Percentiles rank a stretch among this genome's conserved stretches.
These are phyloP conservation scores for Esteya vermicola DNA, from an alignment of 2,329 filamentous ascomycete genomes.

Conservation along the genomic window DNA sequence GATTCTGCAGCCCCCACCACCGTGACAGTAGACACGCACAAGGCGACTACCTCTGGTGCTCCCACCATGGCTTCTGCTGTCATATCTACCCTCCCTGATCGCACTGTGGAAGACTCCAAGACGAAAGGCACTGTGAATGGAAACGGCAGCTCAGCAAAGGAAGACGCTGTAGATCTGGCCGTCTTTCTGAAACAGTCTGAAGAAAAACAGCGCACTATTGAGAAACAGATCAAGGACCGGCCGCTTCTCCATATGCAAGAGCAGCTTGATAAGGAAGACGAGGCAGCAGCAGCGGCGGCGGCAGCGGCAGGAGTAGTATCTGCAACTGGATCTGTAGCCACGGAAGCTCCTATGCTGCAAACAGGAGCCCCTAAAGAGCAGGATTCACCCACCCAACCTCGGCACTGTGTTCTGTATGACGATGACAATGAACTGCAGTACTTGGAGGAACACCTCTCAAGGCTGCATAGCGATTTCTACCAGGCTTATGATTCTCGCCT, in stretches of 20 bases:
- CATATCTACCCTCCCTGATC: neutral
- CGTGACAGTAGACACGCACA: neutral
- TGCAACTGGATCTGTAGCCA: conserved; percentile 11
- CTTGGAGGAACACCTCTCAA: conserved; percentile 61
- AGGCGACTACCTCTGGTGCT: neutral
- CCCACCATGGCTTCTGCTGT: neutral
- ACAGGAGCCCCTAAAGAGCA: too few relatives aligned
- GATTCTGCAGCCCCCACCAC: neutral
- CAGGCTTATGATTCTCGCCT: conserved; percentile 57
- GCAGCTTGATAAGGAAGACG: conserved; percentile 73
- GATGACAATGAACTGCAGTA: conserved; percentile 71
- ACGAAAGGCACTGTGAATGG: too few relatives aligned
- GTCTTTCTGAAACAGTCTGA: conserved; percentile 62
- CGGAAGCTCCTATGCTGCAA: too few relatives aligned
- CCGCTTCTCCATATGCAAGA: conserved; percentile 89
- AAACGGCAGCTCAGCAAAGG: conserved; percentile 47
- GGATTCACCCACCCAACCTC: too few relatives aligned
- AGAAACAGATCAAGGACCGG: conserved; percentile 77
- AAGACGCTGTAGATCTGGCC: conserved; percentile 46
- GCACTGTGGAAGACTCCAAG: neutral
- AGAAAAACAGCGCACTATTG: conserved; percentile 75
- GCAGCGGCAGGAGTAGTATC: conserved; percentile 7
- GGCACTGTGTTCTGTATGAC: conserved; percentile 70
- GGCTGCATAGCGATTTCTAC: conserved; percentile 70
- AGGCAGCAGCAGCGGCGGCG: conserved; percentile 27